Evolutionary conservation across 164 flowering plant genomes (phyloP), one percentile per base, ranked within the genome.

Genomic region (Platanus orientalis): DNA sequence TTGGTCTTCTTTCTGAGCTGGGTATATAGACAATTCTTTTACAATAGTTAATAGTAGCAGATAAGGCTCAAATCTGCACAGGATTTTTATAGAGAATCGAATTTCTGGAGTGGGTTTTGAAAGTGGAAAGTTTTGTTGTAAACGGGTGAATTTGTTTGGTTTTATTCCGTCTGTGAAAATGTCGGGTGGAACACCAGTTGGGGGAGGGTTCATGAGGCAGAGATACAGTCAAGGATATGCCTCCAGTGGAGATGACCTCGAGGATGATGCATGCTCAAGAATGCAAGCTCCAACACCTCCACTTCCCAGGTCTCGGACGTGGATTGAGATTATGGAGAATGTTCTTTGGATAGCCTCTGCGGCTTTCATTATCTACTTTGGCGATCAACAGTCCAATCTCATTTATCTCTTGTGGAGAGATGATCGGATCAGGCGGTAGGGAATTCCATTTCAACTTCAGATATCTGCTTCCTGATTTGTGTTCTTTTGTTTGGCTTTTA

Each of bases 341-440:
- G 62, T 77, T 51, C 83, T 92, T 59, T 89, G 98, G 98, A 74
- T 92, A 70, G 91, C 82, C 32, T 92, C 96, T 0, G 87, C 98
- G 0, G 67, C 72, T 36, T 88, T 89, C 63, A 80, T 89, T 48
- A 45, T 88, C 44, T 92, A 89, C 69, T 82, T 72, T 66, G 98
- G 98, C 25, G 96, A 92, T 78, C 61, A 83, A 39, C 75, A 77
- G 32, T 82, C 81, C 56, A 92, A 92, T 78, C 60, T 92, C 42
- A 68, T 92, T 21, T 84, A 73, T 68, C 77, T 92, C 45, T 53
- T 92, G 65, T 81, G 79, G 74, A 83, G 76, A 30, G 96, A 89
- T 54, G 78, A 75, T 16, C 78, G 96, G 57, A 89, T 92, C 40
- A 81, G 80, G 78, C 86, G 98, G 98, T 92, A 68, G 27, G 51